Conservation (phyloP, 495 filamentous ascomycete species). For the Physcia stellaris region DNA sequence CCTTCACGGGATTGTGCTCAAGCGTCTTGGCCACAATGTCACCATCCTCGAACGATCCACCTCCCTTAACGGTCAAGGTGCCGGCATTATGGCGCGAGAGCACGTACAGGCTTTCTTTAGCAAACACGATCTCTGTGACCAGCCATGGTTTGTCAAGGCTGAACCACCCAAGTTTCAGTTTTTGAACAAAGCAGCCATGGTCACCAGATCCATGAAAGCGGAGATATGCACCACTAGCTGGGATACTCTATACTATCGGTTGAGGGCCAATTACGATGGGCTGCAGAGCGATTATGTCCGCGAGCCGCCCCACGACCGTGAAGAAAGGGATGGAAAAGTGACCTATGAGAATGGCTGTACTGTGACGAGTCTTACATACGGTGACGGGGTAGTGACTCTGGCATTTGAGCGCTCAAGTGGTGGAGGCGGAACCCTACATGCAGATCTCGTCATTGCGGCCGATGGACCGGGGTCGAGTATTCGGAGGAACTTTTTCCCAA, state of each 20-base stretch:
- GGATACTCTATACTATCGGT: slow-evolving; percentile 39
- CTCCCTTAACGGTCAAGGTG: slow-evolving; percentile 38
- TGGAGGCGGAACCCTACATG: too few relatives aligned
- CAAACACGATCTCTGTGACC: slow-evolving; percentile 19
- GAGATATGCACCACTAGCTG: slow-evolving; percentile 37
- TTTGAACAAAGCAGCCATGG: slow-evolving; percentile 28
- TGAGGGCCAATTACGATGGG: slow-evolving; percentile 43
- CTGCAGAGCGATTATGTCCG: slow-evolving; percentile 31
- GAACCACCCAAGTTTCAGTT: slow-evolving; percentile 27
- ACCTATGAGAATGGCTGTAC: slow-evolving; percentile 31
- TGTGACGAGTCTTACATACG: slow-evolving; percentile 30
- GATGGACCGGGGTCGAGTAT: too few relatives aligned
- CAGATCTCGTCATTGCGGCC: too few relatives aligned
- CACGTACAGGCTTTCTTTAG: slow-evolving; percentile 23
- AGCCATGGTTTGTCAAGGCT: slow-evolving; percentile 22
- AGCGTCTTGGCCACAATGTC: slow-evolving; percentile 32
- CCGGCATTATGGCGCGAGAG: slow-evolving; percentile 37
- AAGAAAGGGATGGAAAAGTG: slow-evolving; percentile 26
- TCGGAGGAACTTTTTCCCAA: too few relatives aligned
- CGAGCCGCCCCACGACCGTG: slow-evolving; percentile 8
- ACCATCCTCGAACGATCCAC: slow-evolving; percentile 40
- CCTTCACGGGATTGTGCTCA: slow-evolving; percentile 33
- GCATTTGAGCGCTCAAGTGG: slow-evolving; percentile 24
- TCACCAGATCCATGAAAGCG: slow-evolving; percentile 26
- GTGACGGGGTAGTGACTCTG: slow-evolving; percentile 24